phyloP scores from a whole-genome alignment of 768 basidiomycete genomes.

The Serendipita sp. region DNA sequence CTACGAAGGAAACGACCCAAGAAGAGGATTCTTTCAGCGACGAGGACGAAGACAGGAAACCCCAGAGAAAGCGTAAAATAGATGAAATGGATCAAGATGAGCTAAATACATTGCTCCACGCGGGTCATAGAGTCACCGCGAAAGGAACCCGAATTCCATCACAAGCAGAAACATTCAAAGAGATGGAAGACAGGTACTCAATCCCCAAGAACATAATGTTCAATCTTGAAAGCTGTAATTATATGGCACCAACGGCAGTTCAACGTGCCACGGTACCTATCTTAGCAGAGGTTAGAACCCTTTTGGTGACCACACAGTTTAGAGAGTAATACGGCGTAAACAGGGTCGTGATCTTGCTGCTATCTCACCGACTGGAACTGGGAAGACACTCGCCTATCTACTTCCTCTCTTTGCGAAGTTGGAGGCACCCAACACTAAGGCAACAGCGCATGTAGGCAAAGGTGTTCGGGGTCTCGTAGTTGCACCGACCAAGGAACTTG shows the following conservation, averaged over 20 bases:
- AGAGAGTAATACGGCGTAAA: not conserved
- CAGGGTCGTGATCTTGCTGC: slow-evolving; percentile 79
- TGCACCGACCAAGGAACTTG: slow-evolving; percentile 89
- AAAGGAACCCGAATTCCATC: slow-evolving; percentile 60
- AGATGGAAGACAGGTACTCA: slow-evolving; percentile 39
- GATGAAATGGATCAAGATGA: slow-evolving; percentile 6
- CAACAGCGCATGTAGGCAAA: slow-evolving; percentile 27
- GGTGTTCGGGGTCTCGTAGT: slow-evolving; percentile 70
- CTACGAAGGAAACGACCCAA: slow-evolving; percentile 18
- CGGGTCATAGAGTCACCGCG: slow-evolving; percentile 48
- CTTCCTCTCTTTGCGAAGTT: slow-evolving; percentile 60
- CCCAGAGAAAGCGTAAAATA: slow-evolving; percentile 14
- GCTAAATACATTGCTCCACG: slow-evolving; percentile 16
- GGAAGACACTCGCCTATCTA: slow-evolving; percentile 89
- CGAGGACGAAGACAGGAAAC: slow-evolving; percentile 14
- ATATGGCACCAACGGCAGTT: slow-evolving; percentile 58
- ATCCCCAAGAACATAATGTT: slow-evolving; percentile 43
- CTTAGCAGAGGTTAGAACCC: slow-evolving; percentile 46
- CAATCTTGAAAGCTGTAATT: slow-evolving; percentile 48
- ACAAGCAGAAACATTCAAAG: slow-evolving; percentile 41
- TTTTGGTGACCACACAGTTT: not conserved
- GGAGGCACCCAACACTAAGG: slow-evolving; percentile 34
- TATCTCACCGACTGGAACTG: slow-evolving; percentile 93
- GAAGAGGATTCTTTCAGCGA: slow-evolving; percentile 10
- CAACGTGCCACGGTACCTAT: slow-evolving; percentile 71